Percentiles rank a stretch among this genome's conserved stretches.
These are phyloP conservation scores for Primulina huaijiensis DNA, from an alignment of 257 asterid genomes.

Conservation along the genomic window DNA sequence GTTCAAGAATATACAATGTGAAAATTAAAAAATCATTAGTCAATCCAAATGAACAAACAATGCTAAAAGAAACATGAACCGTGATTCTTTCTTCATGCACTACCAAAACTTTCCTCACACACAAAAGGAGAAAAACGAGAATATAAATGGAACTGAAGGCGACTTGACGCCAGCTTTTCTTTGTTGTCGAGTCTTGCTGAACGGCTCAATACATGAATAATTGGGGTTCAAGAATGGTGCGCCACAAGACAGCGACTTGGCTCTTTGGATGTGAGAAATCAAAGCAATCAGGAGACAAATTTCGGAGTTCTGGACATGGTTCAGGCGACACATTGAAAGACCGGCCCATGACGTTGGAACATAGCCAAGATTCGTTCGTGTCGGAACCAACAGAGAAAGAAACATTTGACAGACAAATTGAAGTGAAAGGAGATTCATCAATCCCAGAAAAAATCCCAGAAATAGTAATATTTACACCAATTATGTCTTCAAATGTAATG, in stretches of 20 bases:
- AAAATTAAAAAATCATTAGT: constrained; percentile 30
- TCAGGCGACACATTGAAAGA: constrained; percentile 58
- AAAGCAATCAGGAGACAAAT: constrained; percentile 32
- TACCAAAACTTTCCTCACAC: constrained; percentile 97
- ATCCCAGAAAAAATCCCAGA: constrained; percentile 75
- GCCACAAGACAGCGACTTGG: constrained; percentile 45
- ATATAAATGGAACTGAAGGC: constrained; percentile 60
- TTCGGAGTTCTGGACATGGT: constrained; percentile 60
- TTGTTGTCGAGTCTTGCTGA: constrained; percentile 32
- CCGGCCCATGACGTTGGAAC: constrained; percentile 53
- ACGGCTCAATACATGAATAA: constrained; percentile 46
- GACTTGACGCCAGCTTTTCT: constrained; percentile 31
- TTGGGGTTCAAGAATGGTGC: constrained; percentile 12
- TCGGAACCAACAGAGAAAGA: constrained; percentile 40
- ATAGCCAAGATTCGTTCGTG: constrained; percentile 49
- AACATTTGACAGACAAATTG: constrained; percentile 61
- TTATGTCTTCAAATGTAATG: constrained; percentile 53
- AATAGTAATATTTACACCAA: constrained; percentile 55
- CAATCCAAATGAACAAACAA: constrained; percentile 29
- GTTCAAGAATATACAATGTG: constrained; percentile 58
- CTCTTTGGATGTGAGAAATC: constrained; percentile 30
- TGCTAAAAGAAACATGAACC: constrained; percentile 36
- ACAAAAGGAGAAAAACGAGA: constrained; percentile 56
- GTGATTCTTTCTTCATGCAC: constrained; percentile 50
- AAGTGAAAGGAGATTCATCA: constrained; percentile 74